A percentile compares a stretch with the other conserved stretches of the same genome.
Evolutionary conservation across 225 moss, liverwort and hornwort species (phyloP).

Genomic region (Climacium dendroides): DNA sequence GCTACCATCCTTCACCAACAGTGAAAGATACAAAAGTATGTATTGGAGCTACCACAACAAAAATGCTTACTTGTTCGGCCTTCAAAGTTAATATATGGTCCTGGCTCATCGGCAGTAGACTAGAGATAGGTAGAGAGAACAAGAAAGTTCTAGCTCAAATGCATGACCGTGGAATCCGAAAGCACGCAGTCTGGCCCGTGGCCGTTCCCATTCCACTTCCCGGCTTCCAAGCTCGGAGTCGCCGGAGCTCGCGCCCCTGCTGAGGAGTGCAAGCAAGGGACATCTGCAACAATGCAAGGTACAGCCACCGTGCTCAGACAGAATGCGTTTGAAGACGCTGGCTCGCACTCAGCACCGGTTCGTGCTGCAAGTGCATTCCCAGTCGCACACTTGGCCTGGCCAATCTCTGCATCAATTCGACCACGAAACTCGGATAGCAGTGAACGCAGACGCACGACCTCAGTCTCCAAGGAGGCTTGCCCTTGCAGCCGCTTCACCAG

Average conservation of each 20-base stretch:
- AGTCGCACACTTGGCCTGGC: slow-evolving; percentile 8
- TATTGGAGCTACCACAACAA: background rate
- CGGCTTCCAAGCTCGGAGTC: slow-evolving; percentile 16
- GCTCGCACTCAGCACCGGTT: slow-evolving; percentile 15
- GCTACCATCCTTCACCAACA: background rate
- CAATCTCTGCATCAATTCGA: slow-evolving; percentile 53
- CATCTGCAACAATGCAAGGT: slow-evolving; percentile 35
- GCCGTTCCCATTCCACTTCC: slow-evolving; percentile 12
- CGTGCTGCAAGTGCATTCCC: background rate
- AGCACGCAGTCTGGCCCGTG: slow-evolving; percentile 17
- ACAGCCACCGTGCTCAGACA: slow-evolving; percentile 25
- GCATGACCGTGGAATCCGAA: slow-evolving; percentile 23
- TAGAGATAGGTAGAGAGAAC: background rate
- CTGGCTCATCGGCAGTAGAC: background rate
- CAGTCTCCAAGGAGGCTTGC: slow-evolving; percentile 56
- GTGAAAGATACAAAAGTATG: background rate
- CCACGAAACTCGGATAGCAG: slow-evolving; percentile 60
- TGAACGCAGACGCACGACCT: slow-evolving; percentile 57
- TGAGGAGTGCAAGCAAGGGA: slow-evolving; percentile 43
- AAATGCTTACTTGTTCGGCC: background rate
- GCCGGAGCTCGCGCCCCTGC: slow-evolving; percentile 2
- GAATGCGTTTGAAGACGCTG: slow-evolving; percentile 13
- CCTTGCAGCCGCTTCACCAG: slow-evolving; percentile 82
- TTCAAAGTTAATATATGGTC: background rate
- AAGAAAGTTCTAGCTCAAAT: background rate